A percentile compares a stretch with the other conserved stretches of the same genome.
Conservation (phyloP, 371 early-diverging fungal genomes). For the Rhizopus delemar region DNA sequence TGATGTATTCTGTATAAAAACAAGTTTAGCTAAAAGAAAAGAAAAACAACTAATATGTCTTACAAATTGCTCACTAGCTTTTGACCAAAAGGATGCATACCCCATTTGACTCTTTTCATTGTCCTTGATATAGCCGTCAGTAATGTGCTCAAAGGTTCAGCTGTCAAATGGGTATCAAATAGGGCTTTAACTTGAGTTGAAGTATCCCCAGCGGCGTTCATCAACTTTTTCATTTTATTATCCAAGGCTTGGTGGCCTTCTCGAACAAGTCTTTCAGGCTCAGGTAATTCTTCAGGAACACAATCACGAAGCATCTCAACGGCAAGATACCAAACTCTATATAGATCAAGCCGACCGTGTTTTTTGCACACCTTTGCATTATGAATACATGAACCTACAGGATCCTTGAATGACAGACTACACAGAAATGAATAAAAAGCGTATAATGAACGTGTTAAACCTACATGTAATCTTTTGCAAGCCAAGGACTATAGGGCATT, state of each 20-base stretch:
- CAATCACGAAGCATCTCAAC: constrained; percentile 63
- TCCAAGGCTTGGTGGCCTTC: constrained; percentile 20
- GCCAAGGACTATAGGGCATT: constrained; percentile 55
- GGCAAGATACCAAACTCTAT: constrained; percentile 71
- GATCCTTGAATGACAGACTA: constrained; percentile 55
- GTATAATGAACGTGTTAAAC: neutral
- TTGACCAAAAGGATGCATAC: constrained; percentile 72
- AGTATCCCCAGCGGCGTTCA: neutral
- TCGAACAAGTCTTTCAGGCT: constrained; percentile 16
- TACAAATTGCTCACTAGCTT: constrained; percentile 63
- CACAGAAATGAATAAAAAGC: constrained; percentile 2
- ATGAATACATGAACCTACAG: constrained; percentile 58
- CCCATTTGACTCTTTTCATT: constrained; percentile 61
- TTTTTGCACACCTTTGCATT: constrained; percentile 63
- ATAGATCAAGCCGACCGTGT: constrained; percentile 58
- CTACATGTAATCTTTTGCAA: constrained; percentile 60
- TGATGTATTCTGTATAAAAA: constrained; percentile 54
- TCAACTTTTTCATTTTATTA: constrained; percentile 4
- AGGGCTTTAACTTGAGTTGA: neutral
- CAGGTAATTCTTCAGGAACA: constrained; percentile 37
- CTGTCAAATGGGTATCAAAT: neutral
- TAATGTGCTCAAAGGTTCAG: neutral
- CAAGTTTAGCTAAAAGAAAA: neutral
- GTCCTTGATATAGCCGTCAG: constrained; percentile 9
- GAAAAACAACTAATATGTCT: constrained; percentile 23